Conservation (phyloP, 176 grass and related monocot species). For the Guadua angustifolia region DNA sequence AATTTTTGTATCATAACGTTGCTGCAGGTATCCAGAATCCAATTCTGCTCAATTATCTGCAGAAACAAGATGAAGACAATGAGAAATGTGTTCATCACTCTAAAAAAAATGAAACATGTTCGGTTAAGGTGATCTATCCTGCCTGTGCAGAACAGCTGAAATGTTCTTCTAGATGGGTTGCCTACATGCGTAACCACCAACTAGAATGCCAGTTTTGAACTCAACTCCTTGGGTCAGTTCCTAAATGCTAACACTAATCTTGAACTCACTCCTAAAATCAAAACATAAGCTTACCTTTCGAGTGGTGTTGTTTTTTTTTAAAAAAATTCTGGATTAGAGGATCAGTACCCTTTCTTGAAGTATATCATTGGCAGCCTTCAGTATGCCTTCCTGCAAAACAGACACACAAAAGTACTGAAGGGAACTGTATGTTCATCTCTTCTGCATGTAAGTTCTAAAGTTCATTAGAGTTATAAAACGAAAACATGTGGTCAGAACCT, state of each 20-base stretch:
- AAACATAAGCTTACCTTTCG: neutral
- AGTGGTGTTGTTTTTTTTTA: neutral
- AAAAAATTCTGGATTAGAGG: neutral
- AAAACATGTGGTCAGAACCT: slow-evolving; percentile 92
- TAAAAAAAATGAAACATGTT: neutral
- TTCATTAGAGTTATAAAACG: slow-evolving; percentile 6
- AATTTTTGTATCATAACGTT: slow-evolving; percentile 41
- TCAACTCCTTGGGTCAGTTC: neutral
- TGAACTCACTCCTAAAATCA: neutral
- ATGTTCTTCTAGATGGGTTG: neutral
- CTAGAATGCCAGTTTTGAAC: neutral
- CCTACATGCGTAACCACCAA: neutral
- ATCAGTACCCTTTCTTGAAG: slow-evolving; percentile 71
- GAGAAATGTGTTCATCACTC: neutral
- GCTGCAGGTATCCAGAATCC: slow-evolving; percentile 34
- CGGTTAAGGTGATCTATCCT: neutral
- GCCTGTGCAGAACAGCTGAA: neutral
- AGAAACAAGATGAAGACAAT: slow-evolving; percentile 24
- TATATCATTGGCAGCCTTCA: slow-evolving; percentile 64
- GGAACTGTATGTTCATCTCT: neutral
- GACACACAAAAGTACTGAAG: slow-evolving; percentile 1
- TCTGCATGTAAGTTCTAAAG: neutral
- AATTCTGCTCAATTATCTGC: slow-evolving; percentile 58
- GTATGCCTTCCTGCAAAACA: slow-evolving; percentile 64
- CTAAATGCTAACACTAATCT: neutral